Conservation (phyloP, 306 rosid species). For the Trichosanthes cucumerina region DNA sequence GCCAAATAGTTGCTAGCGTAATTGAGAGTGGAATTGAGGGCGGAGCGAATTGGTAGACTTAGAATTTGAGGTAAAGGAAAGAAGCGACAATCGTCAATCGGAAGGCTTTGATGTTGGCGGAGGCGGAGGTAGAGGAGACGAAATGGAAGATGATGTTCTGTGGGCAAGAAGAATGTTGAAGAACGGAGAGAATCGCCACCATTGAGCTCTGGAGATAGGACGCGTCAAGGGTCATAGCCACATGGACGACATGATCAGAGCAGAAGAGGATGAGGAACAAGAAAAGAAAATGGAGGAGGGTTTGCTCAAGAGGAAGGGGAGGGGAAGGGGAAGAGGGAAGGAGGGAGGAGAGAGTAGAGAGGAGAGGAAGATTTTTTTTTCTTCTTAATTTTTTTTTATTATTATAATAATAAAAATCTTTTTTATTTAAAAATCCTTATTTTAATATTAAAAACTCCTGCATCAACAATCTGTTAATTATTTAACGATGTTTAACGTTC, state of each 20-base stretch:
- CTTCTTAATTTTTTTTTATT: too few relatives aligned
- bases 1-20: slow-evolving; percentile 91
- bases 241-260: slow-evolving; percentile 42
- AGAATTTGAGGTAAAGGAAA: slow-evolving; percentile 70
- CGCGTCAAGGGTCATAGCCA: slow-evolving; percentile 84
- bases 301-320: too few relatives aligned
- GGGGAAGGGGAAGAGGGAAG: too few relatives aligned
- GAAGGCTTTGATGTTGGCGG: slow-evolving; percentile 16
- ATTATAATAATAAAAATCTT: too few relatives aligned
- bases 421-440: too few relatives aligned
- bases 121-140: slow-evolving; percentile 37
- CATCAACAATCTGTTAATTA: too few relatives aligned
- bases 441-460: too few relatives aligned
- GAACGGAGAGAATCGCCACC: slow-evolving; percentile 88
- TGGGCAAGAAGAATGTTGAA: slow-evolving; percentile 92
- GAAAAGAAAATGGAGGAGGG: too few relatives aligned
- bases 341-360: too few relatives aligned
- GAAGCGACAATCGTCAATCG: slow-evolving; percentile 30
- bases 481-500: too few relatives aligned
- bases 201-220: slow-evolving; percentile 86
- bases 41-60: slow-evolving; percentile 78
- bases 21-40: slow-evolving; percentile 79
- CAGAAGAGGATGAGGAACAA: too few relatives aligned
- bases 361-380: too few relatives aligned
- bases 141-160: slow-evolving; percentile 71